Base-by-base conservation (phyloP, 208 protist genomes). In the Wallacemonas sp. region DNA sequence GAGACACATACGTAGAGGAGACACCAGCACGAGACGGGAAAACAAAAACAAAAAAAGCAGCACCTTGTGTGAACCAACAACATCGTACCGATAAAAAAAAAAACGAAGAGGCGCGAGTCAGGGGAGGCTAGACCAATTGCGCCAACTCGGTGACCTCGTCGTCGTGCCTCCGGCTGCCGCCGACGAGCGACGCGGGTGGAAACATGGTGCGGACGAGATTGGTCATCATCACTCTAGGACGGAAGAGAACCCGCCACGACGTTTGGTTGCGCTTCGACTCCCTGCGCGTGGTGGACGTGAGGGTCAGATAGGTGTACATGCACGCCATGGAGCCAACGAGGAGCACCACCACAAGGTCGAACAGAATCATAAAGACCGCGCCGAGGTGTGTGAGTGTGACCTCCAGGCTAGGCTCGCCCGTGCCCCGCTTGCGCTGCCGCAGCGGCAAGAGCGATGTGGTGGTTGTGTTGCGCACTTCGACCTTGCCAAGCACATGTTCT, bases 261-360 rank as follows among this genome's bases (percentile, higher is more conserved):
- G 74, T 79, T 50, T 81, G 66, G 45, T 65, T 74, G n/a, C 63
- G 63, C 61, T 68, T 64, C 32, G 72, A 79, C 67, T 86, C 79
- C 3, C 79, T 61, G 23, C 79, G 65, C 3, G 79, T 86, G 4
- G 72, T 82, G 10, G 79, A 86, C 33, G 83, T 87, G 16, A 88
- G 38, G 3, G 74, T 74, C 26, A 93, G 50, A 67, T 74, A 71
- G 0, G 78, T 25, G 33, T 86, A 74, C 54, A 70, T 74, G 23
- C 72, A 31, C 1, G 46, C 49, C 39, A 81, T 45, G 29, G 59
- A 28, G 33, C 80, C 74, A 1, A 78, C 76, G 12, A 81, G 14
- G 1, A 81, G 46, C 2, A 74, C 1, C 25, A 77, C 68, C n/a
- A 71, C 1, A 18, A 70, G 2, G 29, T 75, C 45, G 26, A 76